Conservation (phyloP, 2,329 filamentous ascomycete genomes). For the Monosporascus sp. region DNA sequence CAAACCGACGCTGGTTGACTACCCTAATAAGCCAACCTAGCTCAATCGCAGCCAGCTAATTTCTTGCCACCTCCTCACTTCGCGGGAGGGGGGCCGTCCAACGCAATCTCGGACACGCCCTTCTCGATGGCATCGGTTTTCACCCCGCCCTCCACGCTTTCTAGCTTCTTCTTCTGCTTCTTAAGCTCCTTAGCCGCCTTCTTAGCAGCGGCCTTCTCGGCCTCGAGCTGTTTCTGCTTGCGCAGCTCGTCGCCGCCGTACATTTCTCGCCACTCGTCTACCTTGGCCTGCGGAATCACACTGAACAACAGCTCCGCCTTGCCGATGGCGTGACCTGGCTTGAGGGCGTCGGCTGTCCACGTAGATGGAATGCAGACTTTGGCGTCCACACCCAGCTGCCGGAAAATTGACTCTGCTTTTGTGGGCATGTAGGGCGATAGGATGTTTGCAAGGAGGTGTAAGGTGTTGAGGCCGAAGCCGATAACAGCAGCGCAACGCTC, state of each 20-base stretch:
- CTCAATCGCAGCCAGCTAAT: too few species aligned
- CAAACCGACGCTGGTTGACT: too few species aligned
- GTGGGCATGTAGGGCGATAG: slow-evolving; percentile 80
- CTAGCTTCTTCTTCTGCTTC: not conserved
- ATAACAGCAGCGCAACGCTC: slow-evolving; percentile 55
- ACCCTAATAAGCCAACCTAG: too few species aligned
- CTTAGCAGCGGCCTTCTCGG: slow-evolving; percentile 45
- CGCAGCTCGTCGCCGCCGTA: slow-evolving; percentile 51
- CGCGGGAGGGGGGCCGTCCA: not conserved
- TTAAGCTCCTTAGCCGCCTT: slow-evolving; percentile 24
- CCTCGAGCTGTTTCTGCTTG: slow-evolving; percentile 20
- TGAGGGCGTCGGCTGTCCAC: slow-evolving; percentile 58
- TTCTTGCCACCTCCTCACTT: not conserved
- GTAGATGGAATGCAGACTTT: slow-evolving; percentile 56
- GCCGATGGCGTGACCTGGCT: slow-evolving; percentile 74
- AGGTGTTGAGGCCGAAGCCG: slow-evolving; percentile 75
- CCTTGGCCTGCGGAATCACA: slow-evolving; percentile 76
- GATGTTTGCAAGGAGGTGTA: slow-evolving; percentile 74
- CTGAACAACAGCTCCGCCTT: slow-evolving; percentile 74
- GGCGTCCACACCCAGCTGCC: slow-evolving; percentile 61
- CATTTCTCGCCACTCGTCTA: slow-evolving; percentile 73
- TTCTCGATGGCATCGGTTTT: not conserved
- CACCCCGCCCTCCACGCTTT: not conserved
- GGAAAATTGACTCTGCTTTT: slow-evolving; percentile 68
- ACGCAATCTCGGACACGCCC: not conserved